These are phyloP conservation scores for Sarocladium oryzae DNA, from an alignment of 2,329 filamentous ascomycete species.

Conservation along the genomic window DNA sequence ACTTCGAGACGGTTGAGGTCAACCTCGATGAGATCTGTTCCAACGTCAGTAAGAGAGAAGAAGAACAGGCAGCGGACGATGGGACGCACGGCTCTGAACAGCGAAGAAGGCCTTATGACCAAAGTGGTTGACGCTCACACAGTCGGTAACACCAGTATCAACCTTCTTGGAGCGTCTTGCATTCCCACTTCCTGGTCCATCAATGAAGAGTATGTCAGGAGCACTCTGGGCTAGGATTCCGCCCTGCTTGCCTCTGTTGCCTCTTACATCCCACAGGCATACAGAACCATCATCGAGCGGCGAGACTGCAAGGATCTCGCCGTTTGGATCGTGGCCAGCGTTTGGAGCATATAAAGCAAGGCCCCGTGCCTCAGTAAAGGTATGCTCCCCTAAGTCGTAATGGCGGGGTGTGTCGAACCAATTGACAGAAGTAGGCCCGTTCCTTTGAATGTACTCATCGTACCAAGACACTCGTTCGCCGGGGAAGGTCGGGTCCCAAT, in stretches of 20 bases:
- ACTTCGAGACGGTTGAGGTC: slow-evolving; percentile 69
- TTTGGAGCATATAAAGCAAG: slow-evolving; percentile 58
- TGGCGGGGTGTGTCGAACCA: slow-evolving; percentile 66
- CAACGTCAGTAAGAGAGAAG: neutral
- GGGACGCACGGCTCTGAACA: slow-evolving; percentile 58
- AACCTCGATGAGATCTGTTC: slow-evolving; percentile 66
- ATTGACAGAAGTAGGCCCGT: slow-evolving; percentile 64
- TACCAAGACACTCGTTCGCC: slow-evolving; percentile 76
- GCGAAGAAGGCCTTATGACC: slow-evolving; percentile 70
- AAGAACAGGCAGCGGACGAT: neutral
- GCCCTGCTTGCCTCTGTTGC: slow-evolving; percentile 47
- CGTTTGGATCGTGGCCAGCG: slow-evolving; percentile 38
- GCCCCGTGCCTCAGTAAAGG: slow-evolving; percentile 62
- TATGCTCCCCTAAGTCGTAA: slow-evolving; percentile 32
- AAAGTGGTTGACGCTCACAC: slow-evolving; percentile 69
- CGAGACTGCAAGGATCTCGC: slow-evolving; percentile 55
- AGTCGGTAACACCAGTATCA: slow-evolving; percentile 70
- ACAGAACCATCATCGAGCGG: slow-evolving; percentile 83
- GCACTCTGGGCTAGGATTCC: slow-evolving; percentile 59
- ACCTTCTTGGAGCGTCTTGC: slow-evolving; percentile 54
- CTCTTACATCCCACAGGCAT: slow-evolving; percentile 75
- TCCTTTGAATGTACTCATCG: slow-evolving; percentile 77
- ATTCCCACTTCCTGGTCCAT: slow-evolving; percentile 38
- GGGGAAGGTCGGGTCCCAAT: slow-evolving; percentile 77
- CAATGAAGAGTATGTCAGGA: slow-evolving; percentile 60